phyloP scores from a whole-genome alignment of 768 basidiomycete species.

The Termitomyces sp. region DNA sequence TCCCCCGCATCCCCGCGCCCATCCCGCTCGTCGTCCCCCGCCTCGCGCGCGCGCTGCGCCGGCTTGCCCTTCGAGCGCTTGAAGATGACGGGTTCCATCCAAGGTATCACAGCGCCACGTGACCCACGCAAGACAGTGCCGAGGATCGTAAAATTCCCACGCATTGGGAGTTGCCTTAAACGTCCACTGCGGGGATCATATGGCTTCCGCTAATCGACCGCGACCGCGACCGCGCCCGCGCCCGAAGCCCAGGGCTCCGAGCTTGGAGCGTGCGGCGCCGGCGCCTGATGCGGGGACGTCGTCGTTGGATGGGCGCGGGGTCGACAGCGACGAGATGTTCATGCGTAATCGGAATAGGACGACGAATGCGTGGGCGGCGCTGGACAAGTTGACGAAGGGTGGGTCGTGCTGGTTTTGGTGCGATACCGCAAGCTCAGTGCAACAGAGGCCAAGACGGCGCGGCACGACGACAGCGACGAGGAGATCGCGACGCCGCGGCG shows the following conservation, averaged over 20 bases:
- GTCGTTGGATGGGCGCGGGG: conserved; percentile 23
- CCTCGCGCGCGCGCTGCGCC: conserved; percentile 32
- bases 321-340: conserved; percentile 67
- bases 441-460: conserved; percentile 6
- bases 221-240: conserved; percentile 38
- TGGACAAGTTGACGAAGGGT: conserved; percentile 58
- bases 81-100: conserved; percentile 45
- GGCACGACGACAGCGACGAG: conserved; percentile 21
- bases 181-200: conserved; percentile 19
- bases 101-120: conserved; percentile 25
- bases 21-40: conserved; percentile 28
- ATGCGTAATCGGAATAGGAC: conserved; percentile 61
- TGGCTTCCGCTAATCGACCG: conserved; percentile 26
- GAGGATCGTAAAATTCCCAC: conserved; percentile 33
- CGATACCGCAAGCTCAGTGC: neutral
- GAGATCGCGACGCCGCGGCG: conserved; percentile 26
- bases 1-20: conserved; percentile 31
- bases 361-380: conserved; percentile 49
- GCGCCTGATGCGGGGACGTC: conserved; percentile 16
- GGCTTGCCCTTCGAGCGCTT: conserved; percentile 43
- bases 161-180: conserved; percentile 25
- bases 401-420: conserved; percentile 7
- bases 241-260: conserved; percentile 38
- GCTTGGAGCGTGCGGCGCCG: conserved; percentile 9
- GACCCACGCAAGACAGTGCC: conserved; percentile 24